Conservation (phyloP, 225 moss, liverwort and hornwort species). For the Thuidium tamariscinum region DNA sequence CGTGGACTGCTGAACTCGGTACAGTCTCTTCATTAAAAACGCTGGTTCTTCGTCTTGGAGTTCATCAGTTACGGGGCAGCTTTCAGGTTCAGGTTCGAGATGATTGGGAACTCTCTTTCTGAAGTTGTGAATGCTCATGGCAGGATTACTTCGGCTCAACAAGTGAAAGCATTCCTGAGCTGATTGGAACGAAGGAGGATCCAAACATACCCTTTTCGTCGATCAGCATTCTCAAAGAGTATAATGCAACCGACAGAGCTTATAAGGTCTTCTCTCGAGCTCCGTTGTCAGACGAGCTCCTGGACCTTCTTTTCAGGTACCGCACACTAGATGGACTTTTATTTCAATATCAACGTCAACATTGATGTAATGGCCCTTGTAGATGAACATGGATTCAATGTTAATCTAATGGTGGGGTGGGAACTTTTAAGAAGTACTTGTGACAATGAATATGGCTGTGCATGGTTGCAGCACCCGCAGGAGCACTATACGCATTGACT, state of each 20-base stretch:
- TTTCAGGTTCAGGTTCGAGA: not conserved
- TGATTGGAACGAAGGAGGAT: slow-evolving; percentile 81
- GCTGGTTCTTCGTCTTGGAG: not conserved
- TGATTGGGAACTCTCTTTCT: not conserved
- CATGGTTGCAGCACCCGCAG: slow-evolving; percentile 22
- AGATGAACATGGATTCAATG: not conserved
- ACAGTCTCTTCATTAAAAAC: not conserved
- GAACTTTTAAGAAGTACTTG: not conserved
- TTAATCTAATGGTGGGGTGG: no score
- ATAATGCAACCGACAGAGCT: slow-evolving; percentile 65
- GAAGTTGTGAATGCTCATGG: not conserved
- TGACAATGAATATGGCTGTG: not conserved
- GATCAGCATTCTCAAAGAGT: slow-evolving; percentile 61
- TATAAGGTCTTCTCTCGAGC: slow-evolving; percentile 90
- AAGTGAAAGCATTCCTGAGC: slow-evolving; percentile 45
- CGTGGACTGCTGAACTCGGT: slow-evolving; percentile 74
- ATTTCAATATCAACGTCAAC: no score
- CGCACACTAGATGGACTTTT: not conserved
- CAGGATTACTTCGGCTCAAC: slow-evolving; percentile 43
- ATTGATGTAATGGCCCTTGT: not conserved
- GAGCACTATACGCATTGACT: slow-evolving; percentile 54
- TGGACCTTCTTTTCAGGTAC: slow-evolving; percentile 78
- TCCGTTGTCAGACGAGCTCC: slow-evolving; percentile 40
- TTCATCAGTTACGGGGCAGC: not conserved
- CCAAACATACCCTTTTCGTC: slow-evolving; percentile 57